These are phyloP conservation scores for Diaporthe eres DNA, from an alignment of 2,329 filamentous ascomycete species.

Conservation along the genomic window DNA sequence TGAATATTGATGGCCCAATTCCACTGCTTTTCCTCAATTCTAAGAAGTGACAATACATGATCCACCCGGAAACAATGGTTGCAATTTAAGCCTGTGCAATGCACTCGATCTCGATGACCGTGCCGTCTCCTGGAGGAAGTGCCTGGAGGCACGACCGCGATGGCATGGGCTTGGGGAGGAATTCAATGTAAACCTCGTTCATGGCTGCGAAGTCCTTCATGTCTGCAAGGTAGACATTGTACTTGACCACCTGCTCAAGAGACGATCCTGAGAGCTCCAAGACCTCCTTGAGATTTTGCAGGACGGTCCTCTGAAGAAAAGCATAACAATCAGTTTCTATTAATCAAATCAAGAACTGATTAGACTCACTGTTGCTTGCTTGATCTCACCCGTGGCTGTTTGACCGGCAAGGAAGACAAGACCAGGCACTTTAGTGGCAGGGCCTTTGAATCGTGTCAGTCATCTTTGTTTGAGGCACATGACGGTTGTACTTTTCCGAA, in stretches of 20 bases:
- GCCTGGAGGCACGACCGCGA: slow-evolving; percentile 58
- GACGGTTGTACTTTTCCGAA: background rate
- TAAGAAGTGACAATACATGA: background rate
- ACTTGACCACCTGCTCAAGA: slow-evolving; percentile 49
- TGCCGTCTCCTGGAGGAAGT: slow-evolving; percentile 54
- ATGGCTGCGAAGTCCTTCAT: slow-evolving; percentile 49
- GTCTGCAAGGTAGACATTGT: slow-evolving; percentile 49
- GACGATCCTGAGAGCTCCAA: slow-evolving; percentile 49
- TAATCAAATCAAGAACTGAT: background rate
- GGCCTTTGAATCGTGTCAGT: slow-evolving; percentile 48
- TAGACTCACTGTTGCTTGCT: slow-evolving; percentile 57
- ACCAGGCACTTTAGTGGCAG: slow-evolving; percentile 59
- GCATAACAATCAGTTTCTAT: background rate
- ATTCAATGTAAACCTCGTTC: slow-evolving; percentile 55
- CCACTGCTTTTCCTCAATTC: background rate
- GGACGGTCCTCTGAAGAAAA: slow-evolving; percentile 40
- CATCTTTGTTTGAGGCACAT: background rate
- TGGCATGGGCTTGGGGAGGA: slow-evolving; percentile 58
- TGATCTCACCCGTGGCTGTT: slow-evolving; percentile 64
- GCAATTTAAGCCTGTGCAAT: slow-evolving; percentile 54
- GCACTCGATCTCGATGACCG: slow-evolving; percentile 61
- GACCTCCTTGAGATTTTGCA: slow-evolving; percentile 49
- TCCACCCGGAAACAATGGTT: background rate
- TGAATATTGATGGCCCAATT: background rate
- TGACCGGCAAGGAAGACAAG: slow-evolving; percentile 63